phyloP scores from a whole-genome alignment of 306 rosid genomes.

The Casuarina glauca region DNA sequence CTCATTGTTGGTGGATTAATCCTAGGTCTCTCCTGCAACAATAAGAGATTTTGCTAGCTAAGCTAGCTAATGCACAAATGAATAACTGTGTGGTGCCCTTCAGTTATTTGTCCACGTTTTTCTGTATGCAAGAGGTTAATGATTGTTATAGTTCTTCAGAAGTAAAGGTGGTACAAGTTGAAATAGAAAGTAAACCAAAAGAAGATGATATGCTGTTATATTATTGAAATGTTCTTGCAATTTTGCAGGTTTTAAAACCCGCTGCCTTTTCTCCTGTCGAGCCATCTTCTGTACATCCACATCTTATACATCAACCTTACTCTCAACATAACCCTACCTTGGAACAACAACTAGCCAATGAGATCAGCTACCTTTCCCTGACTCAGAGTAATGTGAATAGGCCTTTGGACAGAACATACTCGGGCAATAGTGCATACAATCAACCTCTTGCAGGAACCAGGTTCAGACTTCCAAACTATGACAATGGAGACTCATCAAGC shows the following conservation, averaged over 20 bases:
- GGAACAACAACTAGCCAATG: slow-evolving; percentile 31
- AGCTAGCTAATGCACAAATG: neutral
- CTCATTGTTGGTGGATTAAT: neutral
- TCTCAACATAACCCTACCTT: slow-evolving; percentile 34
- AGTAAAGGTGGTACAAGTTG: neutral
- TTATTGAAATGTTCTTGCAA: slow-evolving; percentile 28
- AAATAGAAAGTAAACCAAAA: slow-evolving; percentile 9
- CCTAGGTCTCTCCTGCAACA: too few species aligned
- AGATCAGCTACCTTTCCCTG: slow-evolving; percentile 23
- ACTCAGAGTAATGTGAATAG: slow-evolving; percentile 36
- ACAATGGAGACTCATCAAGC: slow-evolving; percentile 20
- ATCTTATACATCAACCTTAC: slow-evolving; percentile 19
- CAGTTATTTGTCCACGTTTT: neutral
- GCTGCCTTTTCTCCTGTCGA: slow-evolving; percentile 34
- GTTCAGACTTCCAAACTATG: slow-evolving; percentile 35
- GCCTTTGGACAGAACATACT: slow-evolving; percentile 38
- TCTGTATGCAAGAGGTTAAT: neutral
- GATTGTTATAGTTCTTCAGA: neutral
- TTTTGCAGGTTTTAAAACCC: slow-evolving; percentile 44
- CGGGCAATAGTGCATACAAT: slow-evolving; percentile 33
- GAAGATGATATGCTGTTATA: neutral
- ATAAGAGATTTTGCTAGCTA: neutral
- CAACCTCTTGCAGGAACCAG: slow-evolving; percentile 39
- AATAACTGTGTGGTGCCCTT: neutral
- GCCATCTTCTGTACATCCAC: slow-evolving; percentile 30